These are phyloP conservation scores for Boletus tylopilopsis DNA, from an alignment of 768 basidiomycete genomes.

Conservation along the genomic window DNA sequence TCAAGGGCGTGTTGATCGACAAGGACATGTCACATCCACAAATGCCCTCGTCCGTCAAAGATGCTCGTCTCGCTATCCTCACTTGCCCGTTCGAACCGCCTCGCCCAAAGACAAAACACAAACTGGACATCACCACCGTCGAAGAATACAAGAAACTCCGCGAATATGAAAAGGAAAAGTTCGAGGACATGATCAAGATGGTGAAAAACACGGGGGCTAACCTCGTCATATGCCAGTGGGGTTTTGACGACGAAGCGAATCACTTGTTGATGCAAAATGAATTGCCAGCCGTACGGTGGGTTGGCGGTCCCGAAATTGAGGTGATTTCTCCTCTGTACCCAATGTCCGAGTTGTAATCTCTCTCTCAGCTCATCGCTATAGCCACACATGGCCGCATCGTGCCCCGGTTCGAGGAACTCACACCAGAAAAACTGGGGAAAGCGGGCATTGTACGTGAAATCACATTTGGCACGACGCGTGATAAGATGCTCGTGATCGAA, in stretches of 20 bases:
- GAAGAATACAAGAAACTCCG: slow-evolving; percentile 96
- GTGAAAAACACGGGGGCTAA: slow-evolving; percentile 98
- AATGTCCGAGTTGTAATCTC: not conserved
- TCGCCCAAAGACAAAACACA: slow-evolving; percentile 98
- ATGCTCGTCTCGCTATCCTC: slow-evolving; percentile 92
- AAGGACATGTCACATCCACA: slow-evolving; percentile 99
- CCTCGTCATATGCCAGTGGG: slow-evolving; percentile 99
- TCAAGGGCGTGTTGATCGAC: slow-evolving; percentile 97
- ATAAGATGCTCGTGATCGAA: slow-evolving; percentile 99
- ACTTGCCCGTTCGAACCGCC: slow-evolving; percentile 99
- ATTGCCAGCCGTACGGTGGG: slow-evolving; percentile 96
- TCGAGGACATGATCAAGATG: slow-evolving; percentile 92
- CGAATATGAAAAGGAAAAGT: slow-evolving; percentile 95
- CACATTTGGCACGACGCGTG: slow-evolving; percentile 94
- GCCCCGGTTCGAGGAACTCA: slow-evolving; percentile 95
- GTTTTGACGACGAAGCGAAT: slow-evolving; percentile 99
- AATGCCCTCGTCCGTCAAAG: slow-evolving; percentile 86
- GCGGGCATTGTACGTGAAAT: slow-evolving; percentile 94
- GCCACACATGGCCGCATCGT: slow-evolving; percentile 98
- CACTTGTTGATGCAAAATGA: slow-evolving; percentile 98
- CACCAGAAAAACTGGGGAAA: slow-evolving; percentile 83
- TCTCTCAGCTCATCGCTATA: slow-evolving; percentile 84
- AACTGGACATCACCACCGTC: slow-evolving; percentile 93
- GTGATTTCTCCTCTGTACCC: slow-evolving; percentile 34
- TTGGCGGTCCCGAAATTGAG: slow-evolving; percentile 99